Conservation (phyloP, 495 filamentous ascomycete genomes). For the Parmelia sp. region DNA sequence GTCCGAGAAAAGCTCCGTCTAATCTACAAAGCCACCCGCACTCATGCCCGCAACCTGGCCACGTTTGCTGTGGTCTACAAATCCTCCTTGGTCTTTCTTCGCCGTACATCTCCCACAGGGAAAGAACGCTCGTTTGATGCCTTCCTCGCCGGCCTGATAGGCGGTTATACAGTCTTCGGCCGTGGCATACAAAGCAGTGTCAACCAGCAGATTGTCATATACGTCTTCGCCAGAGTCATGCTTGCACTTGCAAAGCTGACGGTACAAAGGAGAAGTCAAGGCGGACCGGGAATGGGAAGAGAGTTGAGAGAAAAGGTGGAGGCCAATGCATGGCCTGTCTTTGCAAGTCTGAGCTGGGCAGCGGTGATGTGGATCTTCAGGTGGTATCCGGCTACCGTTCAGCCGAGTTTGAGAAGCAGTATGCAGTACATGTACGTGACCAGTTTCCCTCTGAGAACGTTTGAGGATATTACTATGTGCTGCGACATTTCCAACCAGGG, state of each 20-base stretch:
- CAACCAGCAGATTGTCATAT: slow-evolving; percentile 96
- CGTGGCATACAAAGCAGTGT: slow-evolving; percentile 70
- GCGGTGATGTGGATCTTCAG: slow-evolving; percentile 92
- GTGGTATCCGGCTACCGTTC: slow-evolving; percentile 83
- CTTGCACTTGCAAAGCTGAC: slow-evolving; percentile 77
- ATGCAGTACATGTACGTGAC: slow-evolving; percentile 92
- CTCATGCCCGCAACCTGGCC: slow-evolving; percentile 86
- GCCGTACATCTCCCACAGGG: slow-evolving; percentile 52
- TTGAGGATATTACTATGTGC: not conserved
- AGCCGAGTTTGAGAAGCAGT: slow-evolving; percentile 84
- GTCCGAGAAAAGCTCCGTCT: slow-evolving; percentile 71
- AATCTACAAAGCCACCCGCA: slow-evolving; percentile 77
- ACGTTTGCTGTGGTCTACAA: slow-evolving; percentile 91
- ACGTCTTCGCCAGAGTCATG: slow-evolving; percentile 88
- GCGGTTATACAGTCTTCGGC: slow-evolving; percentile 91
- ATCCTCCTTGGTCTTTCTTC: slow-evolving; percentile 62
- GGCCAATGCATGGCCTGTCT: slow-evolving; percentile 78
- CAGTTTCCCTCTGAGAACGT: not conserved
- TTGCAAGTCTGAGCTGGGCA: slow-evolving; percentile 84
- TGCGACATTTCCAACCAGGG: slow-evolving; percentile 25
- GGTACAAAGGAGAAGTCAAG: slow-evolving; percentile 52
- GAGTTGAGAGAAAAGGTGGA: slow-evolving; percentile 48
- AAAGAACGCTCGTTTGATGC: slow-evolving; percentile 66
- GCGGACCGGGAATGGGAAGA: slow-evolving; percentile 37
- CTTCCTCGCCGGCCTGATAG: slow-evolving; percentile 84